Conservation (phyloP, 352 stramenopile genomes). For the Pythium dissotocum region DNA sequence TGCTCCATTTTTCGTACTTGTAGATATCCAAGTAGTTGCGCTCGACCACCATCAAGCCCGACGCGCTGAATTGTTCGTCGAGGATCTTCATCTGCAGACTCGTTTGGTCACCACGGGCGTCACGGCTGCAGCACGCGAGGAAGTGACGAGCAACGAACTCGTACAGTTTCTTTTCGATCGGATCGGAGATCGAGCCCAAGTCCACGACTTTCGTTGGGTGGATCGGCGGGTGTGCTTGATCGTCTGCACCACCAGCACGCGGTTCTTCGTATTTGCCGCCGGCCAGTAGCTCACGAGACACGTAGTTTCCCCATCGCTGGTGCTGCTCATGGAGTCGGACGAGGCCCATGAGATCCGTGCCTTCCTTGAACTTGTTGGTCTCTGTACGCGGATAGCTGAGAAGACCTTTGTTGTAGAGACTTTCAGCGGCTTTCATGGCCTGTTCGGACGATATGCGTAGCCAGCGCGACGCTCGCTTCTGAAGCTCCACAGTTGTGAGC, state of each 20-base stretch:
- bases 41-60: constrained; percentile 90
- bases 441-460: constrained; percentile 95
- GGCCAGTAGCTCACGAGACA: constrained; percentile 54
- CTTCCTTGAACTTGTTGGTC: constrained; percentile 97
- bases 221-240: constrained; percentile 98
- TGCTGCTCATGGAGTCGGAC: constrained; percentile 74
- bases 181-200: constrained; percentile 66
- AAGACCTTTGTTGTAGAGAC: constrained; percentile 97
- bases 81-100: constrained; percentile 88
- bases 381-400: constrained; percentile 99
- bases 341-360: constrained; percentile 87
- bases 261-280: constrained; percentile 80
- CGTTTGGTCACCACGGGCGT: constrained; percentile 91
- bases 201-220: constrained; percentile 96
- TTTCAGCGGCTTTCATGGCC: constrained; percentile 96
- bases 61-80: constrained; percentile 85
- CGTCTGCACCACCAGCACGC: constrained; percentile 91
- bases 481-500: constrained; percentile 98
- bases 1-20: constrained; percentile 93
- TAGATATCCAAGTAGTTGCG: constrained; percentile 96
- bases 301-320: constrained; percentile 79
- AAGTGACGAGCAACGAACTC: constrained; percentile 98
- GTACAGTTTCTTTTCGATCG: constrained; percentile 95
- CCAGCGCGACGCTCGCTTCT: constrained; percentile 96
- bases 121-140: constrained; percentile 96